These are phyloP conservation scores for Cladosporium sp. DNA, from an alignment of 2,329 filamentous ascomycete genomes.

Conservation along the genomic window DNA sequence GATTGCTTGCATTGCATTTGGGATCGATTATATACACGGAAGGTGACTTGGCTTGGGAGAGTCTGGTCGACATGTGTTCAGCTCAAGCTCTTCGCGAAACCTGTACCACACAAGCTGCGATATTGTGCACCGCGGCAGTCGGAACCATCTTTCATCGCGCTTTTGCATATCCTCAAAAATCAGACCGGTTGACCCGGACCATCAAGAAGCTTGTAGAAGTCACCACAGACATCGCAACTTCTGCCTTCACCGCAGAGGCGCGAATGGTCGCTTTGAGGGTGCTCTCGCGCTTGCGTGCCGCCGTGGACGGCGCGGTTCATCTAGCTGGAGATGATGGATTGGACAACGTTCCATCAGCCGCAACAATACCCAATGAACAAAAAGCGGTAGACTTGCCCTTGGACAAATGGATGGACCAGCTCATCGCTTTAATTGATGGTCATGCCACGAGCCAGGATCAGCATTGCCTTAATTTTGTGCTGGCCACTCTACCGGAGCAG, in stretches of 20 bases:
- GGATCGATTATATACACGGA: conserved; percentile 6
- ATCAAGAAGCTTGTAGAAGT: conserved; percentile 7
- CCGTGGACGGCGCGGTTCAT: conserved; percentile 17
- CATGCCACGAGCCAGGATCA: conserved; percentile 41
- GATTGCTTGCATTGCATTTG: conserved; percentile 1
- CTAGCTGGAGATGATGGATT: conserved; percentile 8
- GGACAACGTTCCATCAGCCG: background rate
- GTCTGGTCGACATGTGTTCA: conserved; percentile 7
- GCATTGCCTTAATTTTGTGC: conserved; percentile 86
- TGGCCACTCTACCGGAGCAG: conserved; percentile 81
- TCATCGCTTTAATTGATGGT: conserved; percentile 10
- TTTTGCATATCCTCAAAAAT: conserved; percentile 8
- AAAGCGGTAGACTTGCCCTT: conserved; percentile 8
- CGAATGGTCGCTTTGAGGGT: conserved; percentile 9
- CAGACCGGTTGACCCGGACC: conserved; percentile 3
- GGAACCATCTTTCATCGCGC: conserved; percentile 7
- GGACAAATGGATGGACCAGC: conserved; percentile 13
- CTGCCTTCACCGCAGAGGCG: conserved; percentile 6
- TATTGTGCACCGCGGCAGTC: background rate
- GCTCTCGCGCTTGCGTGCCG: conserved; percentile 18
- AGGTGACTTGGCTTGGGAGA: conserved; percentile 8
- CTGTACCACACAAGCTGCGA: conserved; percentile 4
- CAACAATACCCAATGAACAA: conserved; percentile 4
- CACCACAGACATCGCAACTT: conserved; percentile 5
- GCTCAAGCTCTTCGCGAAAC: background rate